Evolutionary conservation across 805 yeast species (phyloP).

Genomic region (Starmerella scarabaei): DNA sequence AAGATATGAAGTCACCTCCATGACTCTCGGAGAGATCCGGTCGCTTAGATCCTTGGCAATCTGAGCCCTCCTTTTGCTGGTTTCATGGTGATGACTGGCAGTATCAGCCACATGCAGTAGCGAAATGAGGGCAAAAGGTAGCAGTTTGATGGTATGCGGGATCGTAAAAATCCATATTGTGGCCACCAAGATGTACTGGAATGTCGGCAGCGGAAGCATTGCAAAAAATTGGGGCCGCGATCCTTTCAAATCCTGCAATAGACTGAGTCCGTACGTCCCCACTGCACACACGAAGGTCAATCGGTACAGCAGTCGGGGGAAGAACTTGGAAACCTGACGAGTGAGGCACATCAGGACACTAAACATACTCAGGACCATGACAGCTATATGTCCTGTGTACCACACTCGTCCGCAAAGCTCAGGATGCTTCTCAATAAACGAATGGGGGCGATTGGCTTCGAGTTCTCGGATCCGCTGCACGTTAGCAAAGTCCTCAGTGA

Average conservation of each 20-base stretch:
- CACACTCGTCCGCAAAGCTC: conserved; percentile 9
- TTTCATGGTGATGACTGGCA: conserved; percentile 11
- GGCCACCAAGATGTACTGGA: conserved; percentile 52
- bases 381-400: conserved; percentile 14
- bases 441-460: background rate
- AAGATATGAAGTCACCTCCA: conserved; percentile 32
- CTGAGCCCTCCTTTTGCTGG: conserved; percentile 1
- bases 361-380: conserved; percentile 3
- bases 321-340: conserved; percentile 19
- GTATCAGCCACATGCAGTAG: conserved; percentile 57
- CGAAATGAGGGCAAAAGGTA: conserved; percentile 63
- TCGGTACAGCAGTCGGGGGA: conserved; percentile 23
- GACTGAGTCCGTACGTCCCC: conserved; percentile 20
- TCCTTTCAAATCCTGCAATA: conserved; percentile 39
- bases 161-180: conserved; percentile 46
- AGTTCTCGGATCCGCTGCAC: background rate
- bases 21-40: conserved; percentile 10
- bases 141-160: conserved; percentile 44
- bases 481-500: background rate
- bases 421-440: conserved; percentile 4
- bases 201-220: conserved; percentile 61
- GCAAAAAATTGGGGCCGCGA: conserved; percentile 46
- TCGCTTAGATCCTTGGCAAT: conserved; percentile 10
- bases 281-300: conserved; percentile 18
- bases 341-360: conserved; percentile 17